Base-by-base conservation (phyloP, 129 eudicot genomes). In the Dittrichia graveolens region DNA sequence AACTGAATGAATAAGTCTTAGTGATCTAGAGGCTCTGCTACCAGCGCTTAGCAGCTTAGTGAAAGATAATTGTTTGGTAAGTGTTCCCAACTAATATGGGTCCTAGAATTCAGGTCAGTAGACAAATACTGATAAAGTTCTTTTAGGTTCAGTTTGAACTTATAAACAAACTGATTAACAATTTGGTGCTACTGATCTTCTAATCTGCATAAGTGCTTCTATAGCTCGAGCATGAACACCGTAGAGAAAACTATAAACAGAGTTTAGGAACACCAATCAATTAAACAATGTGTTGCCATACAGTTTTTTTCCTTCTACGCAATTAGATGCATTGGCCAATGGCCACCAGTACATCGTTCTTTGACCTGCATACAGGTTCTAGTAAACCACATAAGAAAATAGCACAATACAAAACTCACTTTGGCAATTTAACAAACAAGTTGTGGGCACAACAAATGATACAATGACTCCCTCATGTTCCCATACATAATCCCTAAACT, bases 371-470 rank as follows among this genome's bases (percentile, higher is more conserved):
- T 24, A 24, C 31, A 24, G 31, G 31, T 24, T 24, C 31, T 24
- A 2, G 31, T 46, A 9, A 0, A 46, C 4, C 50, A 16, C 18
- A 34, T 2, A 53, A 53, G 9, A 53, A 15, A 53, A 11, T 13
- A 19, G 62, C 62, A 24, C 10, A 57, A 34, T 39, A 31, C 31
- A 39, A 38, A 61, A 19, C 53, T 54, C 42, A 70, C 53, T 6
- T 16, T 5, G 75, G 65, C 75, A 71, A 40, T 55, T 70, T 12
- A 55, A 39, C 75, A 55, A 70, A 70, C 65, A 70, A 53, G 13
- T 55, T 70, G 13, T 16, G 75, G 38, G 65, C 65, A 55, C 42
- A 3, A 16, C 0, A 49, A 46, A 24, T 19, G 12, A 34, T 13
- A 48, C 12, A 69, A 54, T 11, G 39, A 11, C 7, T 53, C 16